Conservation (phyloP, 441 rosid genomes). For the Brassica balearica region DNA sequence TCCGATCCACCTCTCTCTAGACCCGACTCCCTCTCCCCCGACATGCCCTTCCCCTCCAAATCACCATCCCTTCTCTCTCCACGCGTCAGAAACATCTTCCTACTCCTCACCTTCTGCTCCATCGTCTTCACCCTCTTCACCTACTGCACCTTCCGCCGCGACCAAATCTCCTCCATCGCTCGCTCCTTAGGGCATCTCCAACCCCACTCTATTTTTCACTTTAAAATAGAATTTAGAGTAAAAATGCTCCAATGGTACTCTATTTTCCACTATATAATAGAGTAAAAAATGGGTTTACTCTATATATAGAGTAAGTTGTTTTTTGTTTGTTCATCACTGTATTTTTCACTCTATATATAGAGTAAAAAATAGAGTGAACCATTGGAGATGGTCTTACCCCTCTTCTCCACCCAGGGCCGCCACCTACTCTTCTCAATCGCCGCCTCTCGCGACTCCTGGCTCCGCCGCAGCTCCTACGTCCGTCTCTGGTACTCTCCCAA, state of each 20-base stretch:
- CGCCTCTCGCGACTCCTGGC: conserved; percentile 68
- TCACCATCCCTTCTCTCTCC: conserved; percentile 43
- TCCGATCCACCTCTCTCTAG: conserved; percentile 31
- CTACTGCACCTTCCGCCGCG: conserved; percentile 41
- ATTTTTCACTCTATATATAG: too few species aligned
- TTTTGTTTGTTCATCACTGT: too few species aligned
- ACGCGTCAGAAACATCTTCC: conserved; percentile 59
- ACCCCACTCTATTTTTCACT: too few species aligned
- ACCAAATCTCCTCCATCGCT: conserved; percentile 40
- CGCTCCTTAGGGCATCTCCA: too few species aligned
- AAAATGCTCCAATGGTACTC: too few species aligned
- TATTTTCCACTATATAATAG: too few species aligned
- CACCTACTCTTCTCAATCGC: conserved; percentile 82
- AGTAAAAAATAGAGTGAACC: too few species aligned
- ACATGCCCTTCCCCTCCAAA: conserved; percentile 42
- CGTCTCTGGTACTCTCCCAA: conserved; percentile 74
- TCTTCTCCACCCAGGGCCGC: conserved; percentile 57
- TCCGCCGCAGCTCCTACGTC: conserved; percentile 66
- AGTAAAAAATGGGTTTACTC: too few species aligned
- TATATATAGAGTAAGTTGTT: too few species aligned
- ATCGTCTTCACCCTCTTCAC: conserved; percentile 53
- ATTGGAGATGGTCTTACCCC: too few species aligned
- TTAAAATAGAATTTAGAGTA: too few species aligned
- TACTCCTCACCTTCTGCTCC: conserved; percentile 50
- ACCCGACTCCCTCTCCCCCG: conserved; percentile 31